Evolutionary conservation across 768 basidiomycete species (phyloP).

Genomic region (Panaeolus cyanescens): DNA sequence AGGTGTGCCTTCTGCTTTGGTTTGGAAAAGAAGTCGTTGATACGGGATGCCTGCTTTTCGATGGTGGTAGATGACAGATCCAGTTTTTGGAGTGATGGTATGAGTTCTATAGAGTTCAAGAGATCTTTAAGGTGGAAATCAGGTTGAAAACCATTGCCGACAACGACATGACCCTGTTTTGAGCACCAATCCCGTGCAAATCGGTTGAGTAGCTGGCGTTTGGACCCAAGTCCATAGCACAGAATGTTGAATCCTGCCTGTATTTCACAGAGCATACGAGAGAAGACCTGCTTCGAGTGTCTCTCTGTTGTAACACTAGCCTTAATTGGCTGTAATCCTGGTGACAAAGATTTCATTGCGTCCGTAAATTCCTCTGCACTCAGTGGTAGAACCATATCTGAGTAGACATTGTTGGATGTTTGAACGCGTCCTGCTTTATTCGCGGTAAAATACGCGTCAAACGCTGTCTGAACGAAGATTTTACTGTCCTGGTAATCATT

Average conservation of each 20-base stretch:
- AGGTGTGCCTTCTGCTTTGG: conserved; percentile 45
- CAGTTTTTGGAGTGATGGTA: conserved; percentile 42
- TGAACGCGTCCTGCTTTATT: conserved; percentile 56
- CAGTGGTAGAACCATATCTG: conserved; percentile 70
- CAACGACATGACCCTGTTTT: conserved; percentile 67
- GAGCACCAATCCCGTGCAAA: conserved; percentile 65
- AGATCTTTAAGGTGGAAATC: conserved; percentile 70
- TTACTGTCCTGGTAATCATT: conserved; percentile 19
- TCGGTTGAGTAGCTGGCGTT: conserved; percentile 71
- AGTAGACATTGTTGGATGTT: conserved; percentile 83
- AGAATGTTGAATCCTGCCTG: conserved; percentile 84
- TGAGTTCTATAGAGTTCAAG: conserved; percentile 56
- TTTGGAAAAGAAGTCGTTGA: conserved; percentile 63
- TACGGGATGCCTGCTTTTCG: conserved; percentile 65
- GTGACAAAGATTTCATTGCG: conserved; percentile 34
- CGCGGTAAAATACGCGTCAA: conserved; percentile 85
- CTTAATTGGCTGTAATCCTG: conserved; percentile 31
- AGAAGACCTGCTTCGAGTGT: conserved; percentile 44
- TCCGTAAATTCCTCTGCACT: conserved; percentile 61
- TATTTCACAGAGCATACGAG: conserved; percentile 71
- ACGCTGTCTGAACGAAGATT: conserved; percentile 63
- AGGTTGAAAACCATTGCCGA: conserved; percentile 80
- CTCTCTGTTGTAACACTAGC: conserved; percentile 33
- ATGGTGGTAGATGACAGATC: conserved; percentile 39
- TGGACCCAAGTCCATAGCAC: conserved; percentile 90